Conservation (phyloP, 345 rosid species). For the Triadica sebifera region DNA sequence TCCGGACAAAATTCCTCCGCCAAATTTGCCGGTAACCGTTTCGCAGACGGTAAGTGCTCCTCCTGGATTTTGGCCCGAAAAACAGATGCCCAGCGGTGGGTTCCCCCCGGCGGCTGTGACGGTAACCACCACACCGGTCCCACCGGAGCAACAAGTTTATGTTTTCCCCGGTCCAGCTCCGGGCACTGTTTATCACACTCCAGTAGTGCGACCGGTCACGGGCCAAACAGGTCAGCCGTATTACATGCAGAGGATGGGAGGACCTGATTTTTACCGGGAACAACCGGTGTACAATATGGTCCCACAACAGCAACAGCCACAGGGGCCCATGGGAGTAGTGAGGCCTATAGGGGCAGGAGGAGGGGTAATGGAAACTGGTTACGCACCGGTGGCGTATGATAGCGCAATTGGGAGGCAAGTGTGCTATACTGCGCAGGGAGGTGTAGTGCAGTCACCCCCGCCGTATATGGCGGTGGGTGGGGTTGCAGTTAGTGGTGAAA, state of each 20-base stretch:
- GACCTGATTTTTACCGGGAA: constrained; percentile 67
- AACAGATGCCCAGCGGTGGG: constrained; percentile 48
- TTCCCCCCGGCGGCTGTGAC: constrained; percentile 36
- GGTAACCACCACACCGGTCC: constrained; percentile 32
- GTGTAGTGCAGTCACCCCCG: constrained; percentile 32
- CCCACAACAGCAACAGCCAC: constrained; percentile 28
- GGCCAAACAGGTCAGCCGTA: constrained; percentile 66
- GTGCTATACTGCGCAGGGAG: constrained; percentile 57
- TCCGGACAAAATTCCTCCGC: constrained; percentile 40
- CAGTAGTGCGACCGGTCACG: constrained; percentile 43
- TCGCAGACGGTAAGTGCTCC: constrained; percentile 34
- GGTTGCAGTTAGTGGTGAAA: constrained; percentile 44
- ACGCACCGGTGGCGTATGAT: constrained; percentile 58
- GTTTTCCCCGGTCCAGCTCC: constrained; percentile 48
- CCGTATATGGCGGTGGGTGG: constrained; percentile 58
- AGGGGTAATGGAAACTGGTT: constrained; percentile 43
- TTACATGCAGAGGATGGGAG: constrained; percentile 60
- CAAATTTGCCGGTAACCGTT: constrained; percentile 26
- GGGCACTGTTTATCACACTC: constrained; percentile 39
- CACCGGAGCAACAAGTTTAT: constrained; percentile 58
- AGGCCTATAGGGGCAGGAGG: constrained; percentile 32
- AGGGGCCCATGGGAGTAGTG: constrained; percentile 30
- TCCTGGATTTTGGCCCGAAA: constrained; percentile 58
- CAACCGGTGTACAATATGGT: constrained; percentile 58
- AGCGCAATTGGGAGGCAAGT: constrained; percentile 61